These are phyloP conservation scores for Ceratobasidium sp. DNA, from an alignment of 1,284 basidiomycete species.

Conservation along the genomic window DNA sequence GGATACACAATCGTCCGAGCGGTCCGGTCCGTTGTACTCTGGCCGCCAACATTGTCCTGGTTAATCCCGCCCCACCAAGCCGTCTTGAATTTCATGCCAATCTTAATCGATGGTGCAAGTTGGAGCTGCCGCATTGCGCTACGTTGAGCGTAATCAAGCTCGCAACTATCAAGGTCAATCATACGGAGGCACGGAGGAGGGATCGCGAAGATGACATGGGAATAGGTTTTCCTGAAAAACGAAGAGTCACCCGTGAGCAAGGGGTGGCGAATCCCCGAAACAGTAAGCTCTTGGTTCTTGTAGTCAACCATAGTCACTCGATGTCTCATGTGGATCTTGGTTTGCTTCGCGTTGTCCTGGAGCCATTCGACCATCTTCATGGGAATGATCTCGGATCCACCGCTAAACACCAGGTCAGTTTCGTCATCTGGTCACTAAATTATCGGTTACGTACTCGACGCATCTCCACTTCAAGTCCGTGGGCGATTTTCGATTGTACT, in stretches of 20 bases:
- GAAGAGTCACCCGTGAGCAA: constrained; percentile 37
- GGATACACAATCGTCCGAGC: constrained; percentile 20
- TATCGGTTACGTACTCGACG: constrained; percentile 12
- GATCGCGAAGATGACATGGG: constrained; percentile 50
- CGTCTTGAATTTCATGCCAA: constrained; percentile 52
- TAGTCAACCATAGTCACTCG: constrained; percentile 44
- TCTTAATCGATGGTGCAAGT: constrained; percentile 48
- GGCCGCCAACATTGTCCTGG: constrained; percentile 4
- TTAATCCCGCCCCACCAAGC: constrained; percentile 51
- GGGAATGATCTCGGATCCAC: constrained; percentile 39
- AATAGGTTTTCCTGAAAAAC: constrained; percentile 39
- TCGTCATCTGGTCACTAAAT: no score
- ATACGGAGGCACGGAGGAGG: constrained; percentile 46
- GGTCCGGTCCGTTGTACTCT: constrained; percentile 47
- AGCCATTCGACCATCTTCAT: constrained; percentile 48
- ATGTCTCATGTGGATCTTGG: background rate
- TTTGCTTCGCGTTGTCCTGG: constrained; percentile 4
- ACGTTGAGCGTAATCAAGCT: constrained; percentile 45
- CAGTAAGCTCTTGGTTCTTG: constrained; percentile 40
- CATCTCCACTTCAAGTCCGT: background rate
- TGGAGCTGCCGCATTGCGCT: constrained; percentile 47
- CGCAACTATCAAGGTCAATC: constrained; percentile 46
- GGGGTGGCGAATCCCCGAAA: constrained; percentile 39
- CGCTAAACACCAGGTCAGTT: no score
- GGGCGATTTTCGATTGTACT: background rate